Evolutionary conservation across 176 grass and related monocot species (phyloP).

Genomic region (Oryza punctata): DNA sequence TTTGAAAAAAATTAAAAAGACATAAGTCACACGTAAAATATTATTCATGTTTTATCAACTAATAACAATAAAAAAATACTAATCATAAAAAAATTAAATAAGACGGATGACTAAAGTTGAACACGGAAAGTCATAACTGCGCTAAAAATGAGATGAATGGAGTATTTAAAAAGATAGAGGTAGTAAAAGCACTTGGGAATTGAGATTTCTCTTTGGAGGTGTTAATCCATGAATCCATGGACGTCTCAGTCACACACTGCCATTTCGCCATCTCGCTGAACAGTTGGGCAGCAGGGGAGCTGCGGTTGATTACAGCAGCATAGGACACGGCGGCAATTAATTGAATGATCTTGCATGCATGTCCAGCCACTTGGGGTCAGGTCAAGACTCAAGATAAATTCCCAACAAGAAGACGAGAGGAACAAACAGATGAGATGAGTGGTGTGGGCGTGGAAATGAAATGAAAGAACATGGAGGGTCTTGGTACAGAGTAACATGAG

Average conservation of each 20-base stretch:
- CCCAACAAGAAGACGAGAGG: conserved; percentile 22
- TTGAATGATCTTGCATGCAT: neutral
- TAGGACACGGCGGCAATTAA: neutral
- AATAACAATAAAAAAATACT: too few relatives aligned
- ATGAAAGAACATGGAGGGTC: neutral
- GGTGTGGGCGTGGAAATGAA: neutral
- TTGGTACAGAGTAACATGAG: neutral
- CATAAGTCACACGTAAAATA: too few relatives aligned
- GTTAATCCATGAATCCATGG: neutral
- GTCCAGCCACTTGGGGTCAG: neutral
- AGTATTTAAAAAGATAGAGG: too few relatives aligned
- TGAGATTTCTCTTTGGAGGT: neutral
- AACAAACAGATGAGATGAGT: conserved; percentile 7
- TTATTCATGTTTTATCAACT: too few relatives aligned
- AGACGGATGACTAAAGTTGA: too few relatives aligned
- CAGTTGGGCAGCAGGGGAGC: neutral
- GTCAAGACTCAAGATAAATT: neutral
- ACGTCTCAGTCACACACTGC: neutral
- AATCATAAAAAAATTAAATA: too few relatives aligned
- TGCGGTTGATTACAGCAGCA: conserved; percentile 2
- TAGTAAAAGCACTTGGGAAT: neutral
- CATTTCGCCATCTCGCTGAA: neutral
- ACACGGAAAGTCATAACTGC: too few relatives aligned
- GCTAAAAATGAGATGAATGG: too few relatives aligned
- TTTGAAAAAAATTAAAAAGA: too few relatives aligned